phyloP scores from a whole-genome alignment of 441 rosid species.

The Corymbia calophylla region DNA sequence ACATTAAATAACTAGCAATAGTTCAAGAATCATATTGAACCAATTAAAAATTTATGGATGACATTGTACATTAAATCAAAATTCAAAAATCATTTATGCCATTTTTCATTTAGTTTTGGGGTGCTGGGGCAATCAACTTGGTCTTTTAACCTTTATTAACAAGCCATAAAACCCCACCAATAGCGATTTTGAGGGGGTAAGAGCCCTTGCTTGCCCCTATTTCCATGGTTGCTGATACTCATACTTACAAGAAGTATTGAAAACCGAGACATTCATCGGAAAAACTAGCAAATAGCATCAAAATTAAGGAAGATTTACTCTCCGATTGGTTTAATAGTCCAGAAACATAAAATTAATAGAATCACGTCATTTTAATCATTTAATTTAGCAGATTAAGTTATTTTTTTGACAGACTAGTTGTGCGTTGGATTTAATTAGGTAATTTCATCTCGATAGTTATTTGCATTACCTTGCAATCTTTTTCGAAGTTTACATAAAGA shows the following conservation, averaged over 20 bases:
- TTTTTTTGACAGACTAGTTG: not conserved
- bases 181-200: not conserved
- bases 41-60: not conserved
- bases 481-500: not conserved
- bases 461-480: not conserved
- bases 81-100: not conserved
- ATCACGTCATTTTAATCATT: not conserved
- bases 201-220: too few relatives aligned
- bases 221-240: too few relatives aligned
- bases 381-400: not conserved
- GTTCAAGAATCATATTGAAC: not conserved
- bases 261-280: not conserved
- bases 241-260: not conserved
- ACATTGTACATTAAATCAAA: accelerated
- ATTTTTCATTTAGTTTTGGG: not conserved
- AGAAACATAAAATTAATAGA: not conserved
- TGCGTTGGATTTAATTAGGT: not conserved
- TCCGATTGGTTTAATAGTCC: not conserved
- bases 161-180: not conserved
- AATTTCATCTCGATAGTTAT: not conserved
- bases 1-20: not conserved
- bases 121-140: not conserved
- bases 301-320: not conserved
- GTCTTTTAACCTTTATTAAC: not conserved
- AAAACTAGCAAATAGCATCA: not conserved